Base-by-base conservation (phyloP, 371 early-diverging fungal genomes). In the Mucor saturninus region DNA sequence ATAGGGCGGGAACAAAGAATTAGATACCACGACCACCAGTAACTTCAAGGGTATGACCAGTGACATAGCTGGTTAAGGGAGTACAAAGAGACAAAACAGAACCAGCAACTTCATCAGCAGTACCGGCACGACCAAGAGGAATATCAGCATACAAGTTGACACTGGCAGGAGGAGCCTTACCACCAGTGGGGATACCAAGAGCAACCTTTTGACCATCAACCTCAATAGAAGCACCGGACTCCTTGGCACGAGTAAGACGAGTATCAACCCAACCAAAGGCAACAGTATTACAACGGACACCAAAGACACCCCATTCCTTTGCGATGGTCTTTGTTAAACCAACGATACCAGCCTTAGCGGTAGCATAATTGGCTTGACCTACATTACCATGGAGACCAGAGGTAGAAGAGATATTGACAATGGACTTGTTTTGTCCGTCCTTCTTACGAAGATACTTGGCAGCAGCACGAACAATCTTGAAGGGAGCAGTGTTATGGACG, bases 21-120 rank as follows among this genome's bases (percentile, higher is more conserved):
- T 85, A 88, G 68, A 88, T 88, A 57, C 88, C 88, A 73, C 81
- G 83, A 65, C 89, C 89, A 68, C 89, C 89, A 61, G 88, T 88
- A 61, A 87, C 86, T 77, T 88, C 86, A 58, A 89, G 74, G 45
- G 86, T 86, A 54, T 84, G 84, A 40, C 89, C 89, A 59, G 87
- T 84, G 53, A 89, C 65, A 64, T 86, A 89, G 59, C 75, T 73
- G 9, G 86, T 74, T 57, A 87, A 75, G n/a, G 88, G 88, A 56
- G 85, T 79, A 80, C 83, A 85, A 58, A 89, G 75, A 78, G 83
- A 75, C 72, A 88, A 59, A 68, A 87, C 77, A 43, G 85, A 83
- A 30, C 83, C 85, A 69, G 88, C 89, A 43, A 87, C 89, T 62
- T 89, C 89, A 37, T 89, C 89, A 35, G 87, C 78, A 32, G 67